Evolutionary conservation across 164 flowering plant genomes (phyloP), one percentile per base, ranked within the genome.

Genomic region (Amborella trichopoda): DNA sequence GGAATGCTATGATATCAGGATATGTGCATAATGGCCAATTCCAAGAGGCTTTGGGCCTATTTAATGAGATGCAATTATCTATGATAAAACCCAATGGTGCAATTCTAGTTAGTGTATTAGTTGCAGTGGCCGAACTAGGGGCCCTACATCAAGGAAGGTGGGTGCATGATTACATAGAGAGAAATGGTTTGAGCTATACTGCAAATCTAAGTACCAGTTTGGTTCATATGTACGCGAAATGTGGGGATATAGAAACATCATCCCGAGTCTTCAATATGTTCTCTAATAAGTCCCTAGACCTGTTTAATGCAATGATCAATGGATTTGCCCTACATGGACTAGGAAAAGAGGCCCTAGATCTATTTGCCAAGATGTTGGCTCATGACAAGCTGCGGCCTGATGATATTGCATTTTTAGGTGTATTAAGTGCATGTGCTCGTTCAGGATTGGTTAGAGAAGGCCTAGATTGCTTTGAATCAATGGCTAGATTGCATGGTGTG

Each of bases 231-330:
- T 77, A 77, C 28, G 39, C 73, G 3, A 77, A 73, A 58, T 75
- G 77, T 26, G 88, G 88, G 27, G n/a, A n/a, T n/a, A n/a, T n/a
- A n/a, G n/a, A n/a, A n/a, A n/a, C n/a, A n/a, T n/a, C n/a, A n/a
- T n/a, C n/a, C n/a, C n/a, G n/a, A n/a, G n/a, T n/a, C n/a, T n/a
- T n/a, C n/a, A n/a, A n/a, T n/a, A n/a, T n/a, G n/a, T n/a, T n/a
- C n/a, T n/a, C n/a, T n/a, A n/a, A n/a, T n/a, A n/a, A n/a, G n/a
- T n/a, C n/a, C 30, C 62, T 80, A 18, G 78, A 72, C 50, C 78
- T 74, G 32, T 83, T 83, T 81, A 83, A 75, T 61, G 81, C 94
- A n/a, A 68, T 83, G 65, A 80, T 83, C 24, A 63, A 76, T 55
- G 89, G 94, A 26, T 58, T 78, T 23, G 89, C 89, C 14, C 51